phyloP scores from a whole-genome alignment of 345 rosid genomes.

The Pistacia vera region DNA sequence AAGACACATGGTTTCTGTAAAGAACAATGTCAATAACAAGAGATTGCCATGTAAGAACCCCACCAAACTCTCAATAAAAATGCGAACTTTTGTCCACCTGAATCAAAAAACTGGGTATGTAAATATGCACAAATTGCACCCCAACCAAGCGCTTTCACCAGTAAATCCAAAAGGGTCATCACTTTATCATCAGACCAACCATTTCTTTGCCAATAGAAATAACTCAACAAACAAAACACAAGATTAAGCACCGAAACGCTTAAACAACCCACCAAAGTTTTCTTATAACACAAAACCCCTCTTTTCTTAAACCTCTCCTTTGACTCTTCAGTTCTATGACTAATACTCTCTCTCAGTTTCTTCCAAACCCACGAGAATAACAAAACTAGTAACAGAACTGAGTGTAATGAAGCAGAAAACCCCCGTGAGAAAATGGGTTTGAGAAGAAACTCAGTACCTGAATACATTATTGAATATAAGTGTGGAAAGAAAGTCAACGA shows the following conservation, averaged over 20 bases:
- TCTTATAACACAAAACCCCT: constrained; percentile 34
- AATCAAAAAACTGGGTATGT: constrained; percentile 27
- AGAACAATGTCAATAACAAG: constrained; percentile 54
- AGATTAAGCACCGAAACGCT: constrained; percentile 57
- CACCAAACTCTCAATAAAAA: constrained; percentile 69
- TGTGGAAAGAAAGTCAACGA: constrained; percentile 25
- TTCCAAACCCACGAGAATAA: too few species aligned
- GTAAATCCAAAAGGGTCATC: constrained; percentile 60
- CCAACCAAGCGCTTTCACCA: constrained; percentile 64
- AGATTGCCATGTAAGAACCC: constrained; percentile 52
- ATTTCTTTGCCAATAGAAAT: constrained; percentile 65
- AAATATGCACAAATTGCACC: constrained; percentile 45
- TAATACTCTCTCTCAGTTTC: background rate
- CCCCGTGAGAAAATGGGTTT: too few species aligned
- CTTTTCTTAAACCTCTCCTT: constrained; percentile 23
- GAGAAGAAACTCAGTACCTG: constrained; percentile 7
- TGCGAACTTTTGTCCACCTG: constrained; percentile 39
- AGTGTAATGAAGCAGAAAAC: too few species aligned
- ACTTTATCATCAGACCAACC: constrained; percentile 54
- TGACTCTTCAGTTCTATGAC: constrained; percentile 2
- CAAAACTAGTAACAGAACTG: too few species aligned
- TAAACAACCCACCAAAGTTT: constrained; percentile 48
- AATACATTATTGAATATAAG: constrained; percentile 21
- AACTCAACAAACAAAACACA: constrained; percentile 48
- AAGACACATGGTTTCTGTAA: constrained; percentile 24